Percentiles rank a stretch among this genome's conserved stretches.
Conservation (phyloP, 163 green algal species). For the Prototheca cutis region DNA sequence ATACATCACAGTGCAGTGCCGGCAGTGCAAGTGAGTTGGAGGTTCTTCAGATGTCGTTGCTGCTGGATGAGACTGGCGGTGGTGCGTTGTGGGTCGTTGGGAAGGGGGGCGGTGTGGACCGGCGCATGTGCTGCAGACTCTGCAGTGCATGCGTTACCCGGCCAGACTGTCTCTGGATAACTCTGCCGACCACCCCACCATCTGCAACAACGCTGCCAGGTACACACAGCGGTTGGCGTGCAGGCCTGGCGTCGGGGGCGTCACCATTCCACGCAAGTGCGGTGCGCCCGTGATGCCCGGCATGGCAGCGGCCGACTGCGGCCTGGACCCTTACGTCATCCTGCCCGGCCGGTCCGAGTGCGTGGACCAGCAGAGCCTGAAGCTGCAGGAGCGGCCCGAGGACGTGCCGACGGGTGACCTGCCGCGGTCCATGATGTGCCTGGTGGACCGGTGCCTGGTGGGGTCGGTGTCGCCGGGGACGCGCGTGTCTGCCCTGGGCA, state of each 20-base stretch:
- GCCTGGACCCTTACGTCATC: slow-evolving; percentile 70
- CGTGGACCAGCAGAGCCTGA: slow-evolving; percentile 96
- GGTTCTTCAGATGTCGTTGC: too few relatives aligned
- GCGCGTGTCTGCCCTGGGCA: slow-evolving; percentile 81
- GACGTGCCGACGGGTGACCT: slow-evolving; percentile 96
- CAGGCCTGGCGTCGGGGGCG: slow-evolving; percentile 72
- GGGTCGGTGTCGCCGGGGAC: slow-evolving; percentile 76
- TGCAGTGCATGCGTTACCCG: too few relatives aligned
- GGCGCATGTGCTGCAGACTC: too few relatives aligned
- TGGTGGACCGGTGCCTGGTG: slow-evolving; percentile 78
- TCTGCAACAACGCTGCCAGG: too few relatives aligned
- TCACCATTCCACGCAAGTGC: slow-evolving; percentile 72
- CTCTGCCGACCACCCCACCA: too few relatives aligned
- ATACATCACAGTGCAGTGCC: slow-evolving; percentile 77
- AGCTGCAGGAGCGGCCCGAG: slow-evolving; percentile 84
- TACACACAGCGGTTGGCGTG: slow-evolving; percentile 52
- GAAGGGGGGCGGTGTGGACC: too few relatives aligned
- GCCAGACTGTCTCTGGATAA: too few relatives aligned
- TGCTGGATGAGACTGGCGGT: too few relatives aligned
- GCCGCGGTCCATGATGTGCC: slow-evolving; percentile 69
- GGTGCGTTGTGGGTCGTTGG: too few relatives aligned
- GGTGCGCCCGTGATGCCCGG: background rate
- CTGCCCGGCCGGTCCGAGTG: slow-evolving; percentile 68
- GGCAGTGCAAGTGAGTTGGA: slow-evolving; percentile 65
- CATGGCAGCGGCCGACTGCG: slow-evolving; percentile 41